These are phyloP conservation scores for Exophiala dermatitidis DNA, from an alignment of 2,329 filamentous ascomycete species.

Conservation along the genomic window DNA sequence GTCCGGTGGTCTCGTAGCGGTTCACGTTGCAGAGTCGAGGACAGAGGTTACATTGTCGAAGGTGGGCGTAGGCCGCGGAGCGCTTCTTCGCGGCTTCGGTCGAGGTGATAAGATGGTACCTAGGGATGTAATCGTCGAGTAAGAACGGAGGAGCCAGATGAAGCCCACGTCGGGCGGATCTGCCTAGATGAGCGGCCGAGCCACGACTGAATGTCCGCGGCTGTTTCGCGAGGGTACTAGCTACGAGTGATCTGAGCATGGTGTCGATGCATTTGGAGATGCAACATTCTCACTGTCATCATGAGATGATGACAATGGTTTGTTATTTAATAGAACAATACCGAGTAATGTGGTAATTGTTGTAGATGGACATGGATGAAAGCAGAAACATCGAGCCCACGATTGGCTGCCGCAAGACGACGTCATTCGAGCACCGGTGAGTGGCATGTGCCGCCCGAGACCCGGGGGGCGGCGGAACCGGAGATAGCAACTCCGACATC, in stretches of 20 bases:
- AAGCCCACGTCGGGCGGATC: conserved; percentile 31
- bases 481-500: too few relatives aligned
- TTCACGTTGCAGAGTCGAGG: conserved; percentile 71
- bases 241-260: conserved; percentile 19
- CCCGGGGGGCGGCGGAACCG: too few relatives aligned
- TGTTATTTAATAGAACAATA: not conserved
- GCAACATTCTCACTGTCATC: not conserved
- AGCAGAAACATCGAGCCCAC: not conserved
- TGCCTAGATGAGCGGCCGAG: not conserved
- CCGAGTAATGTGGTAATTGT: not conserved
- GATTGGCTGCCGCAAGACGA: conserved; percentile 3
- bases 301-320: not conserved
- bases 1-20: conserved; percentile 68
- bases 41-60: conserved; percentile 74
- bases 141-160: conserved; percentile 60
- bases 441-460: not conserved
- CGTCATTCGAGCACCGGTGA: not conserved
- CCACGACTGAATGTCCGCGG: not conserved
- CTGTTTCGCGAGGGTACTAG: conserved; percentile 4
- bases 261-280: not conserved
- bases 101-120: conserved; percentile 62
- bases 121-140: conserved; percentile 65
- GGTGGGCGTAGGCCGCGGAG: conserved; percentile 64
- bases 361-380: not conserved
- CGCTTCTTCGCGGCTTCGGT: conserved; percentile 66